phyloP scores from a whole-genome alignment of 164 flowering plant species.

The Brasenia schreberi region DNA sequence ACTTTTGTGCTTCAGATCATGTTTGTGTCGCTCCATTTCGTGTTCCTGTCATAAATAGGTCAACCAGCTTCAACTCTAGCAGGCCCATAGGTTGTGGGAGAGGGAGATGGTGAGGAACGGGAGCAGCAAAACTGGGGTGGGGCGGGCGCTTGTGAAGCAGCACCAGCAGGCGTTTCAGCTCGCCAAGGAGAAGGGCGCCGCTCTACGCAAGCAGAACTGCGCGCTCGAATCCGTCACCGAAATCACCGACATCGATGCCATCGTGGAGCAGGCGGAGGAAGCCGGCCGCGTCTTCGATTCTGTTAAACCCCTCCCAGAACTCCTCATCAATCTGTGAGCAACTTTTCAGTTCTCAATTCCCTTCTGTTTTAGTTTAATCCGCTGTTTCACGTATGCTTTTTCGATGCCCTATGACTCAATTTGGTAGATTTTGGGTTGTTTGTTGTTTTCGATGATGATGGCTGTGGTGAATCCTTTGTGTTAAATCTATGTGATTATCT shows the following conservation, averaged over 20 bases:
- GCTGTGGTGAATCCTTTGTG: too few species aligned
- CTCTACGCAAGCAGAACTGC: constrained; percentile 43
- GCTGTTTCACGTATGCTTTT: background rate
- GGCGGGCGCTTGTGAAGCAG: constrained; percentile 86
- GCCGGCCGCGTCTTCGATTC: constrained; percentile 32
- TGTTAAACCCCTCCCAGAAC: constrained; percentile 31
- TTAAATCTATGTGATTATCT: constrained; percentile 42
- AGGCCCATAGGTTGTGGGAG: too few species aligned
- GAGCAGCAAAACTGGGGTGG: constrained; percentile 35
- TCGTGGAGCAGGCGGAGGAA: constrained; percentile 70
- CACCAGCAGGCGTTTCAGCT: constrained; percentile 75
- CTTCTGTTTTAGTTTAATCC: background rate
- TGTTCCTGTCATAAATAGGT: too few species aligned
- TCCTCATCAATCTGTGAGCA: constrained; percentile 44
- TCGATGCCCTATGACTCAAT: background rate
- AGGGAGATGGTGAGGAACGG: background rate
- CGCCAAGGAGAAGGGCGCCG: constrained; percentile 67
- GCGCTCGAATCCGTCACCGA: constrained; percentile 85
- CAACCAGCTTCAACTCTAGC: too few species aligned
- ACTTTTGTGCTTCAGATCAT: too few species aligned
- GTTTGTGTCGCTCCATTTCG: too few species aligned
- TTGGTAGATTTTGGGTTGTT: background rate
- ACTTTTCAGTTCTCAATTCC: background rate
- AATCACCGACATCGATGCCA: constrained; percentile 72
- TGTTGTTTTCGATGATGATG: background rate